A percentile compares a stretch with the other conserved stretches of the same genome.
These are phyloP conservation scores for Fusarium pseudoanthophilum DNA, from an alignment of 2,329 filamentous ascomycete genomes.

Conservation along the genomic window DNA sequence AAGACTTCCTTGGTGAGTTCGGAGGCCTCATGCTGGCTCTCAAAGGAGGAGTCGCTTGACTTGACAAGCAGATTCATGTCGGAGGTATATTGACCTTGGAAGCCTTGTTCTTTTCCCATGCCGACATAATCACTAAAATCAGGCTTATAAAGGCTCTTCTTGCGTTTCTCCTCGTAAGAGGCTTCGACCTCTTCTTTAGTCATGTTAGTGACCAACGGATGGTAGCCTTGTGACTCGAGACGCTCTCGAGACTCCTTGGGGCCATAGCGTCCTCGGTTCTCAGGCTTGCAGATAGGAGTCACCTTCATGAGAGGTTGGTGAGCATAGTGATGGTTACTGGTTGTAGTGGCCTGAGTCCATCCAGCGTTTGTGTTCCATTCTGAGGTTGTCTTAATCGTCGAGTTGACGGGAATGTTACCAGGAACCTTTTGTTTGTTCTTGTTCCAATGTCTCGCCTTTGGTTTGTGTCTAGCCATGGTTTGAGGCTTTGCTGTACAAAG, in stretches of 20 bases:
- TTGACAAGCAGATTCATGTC: background rate
- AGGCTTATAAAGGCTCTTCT: background rate
- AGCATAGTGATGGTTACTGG: background rate
- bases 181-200: background rate
- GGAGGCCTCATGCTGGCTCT: background rate
- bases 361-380: background rate
- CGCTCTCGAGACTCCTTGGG: background rate
- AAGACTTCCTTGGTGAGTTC: conserved; percentile 1
- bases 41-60: background rate
- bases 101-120: background rate
- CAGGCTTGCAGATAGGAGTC: background rate
- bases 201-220: background rate
- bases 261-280: background rate
- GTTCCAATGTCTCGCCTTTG: background rate
- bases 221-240: background rate
- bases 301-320: background rate
- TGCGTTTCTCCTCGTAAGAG: background rate
- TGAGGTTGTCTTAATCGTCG: background rate
- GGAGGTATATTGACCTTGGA: background rate
- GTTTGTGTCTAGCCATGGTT: background rate
- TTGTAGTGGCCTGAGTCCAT: background rate
- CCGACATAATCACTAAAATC: background rate
- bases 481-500: background rate
- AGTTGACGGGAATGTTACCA: background rate
- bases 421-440: background rate